A percentile compares a stretch with the other conserved stretches of the same genome.
Evolutionary conservation across 129 eudicot genomes (phyloP).

Genomic region (Ambrosia artemisiifolia): DNA sequence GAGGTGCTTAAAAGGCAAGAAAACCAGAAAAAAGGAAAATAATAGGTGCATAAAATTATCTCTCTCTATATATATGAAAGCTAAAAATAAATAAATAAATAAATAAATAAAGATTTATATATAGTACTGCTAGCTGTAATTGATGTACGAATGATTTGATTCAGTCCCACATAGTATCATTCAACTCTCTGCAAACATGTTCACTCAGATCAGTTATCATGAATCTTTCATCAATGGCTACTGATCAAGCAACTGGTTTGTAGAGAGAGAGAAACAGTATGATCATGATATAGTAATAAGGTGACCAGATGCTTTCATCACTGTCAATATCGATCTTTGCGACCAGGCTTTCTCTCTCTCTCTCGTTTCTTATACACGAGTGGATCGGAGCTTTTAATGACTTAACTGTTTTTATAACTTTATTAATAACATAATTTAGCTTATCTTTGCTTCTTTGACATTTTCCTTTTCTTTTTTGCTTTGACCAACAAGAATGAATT

Average conservation of each 20-base stretch:
- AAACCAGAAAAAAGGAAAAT: slow-evolving; percentile 19
- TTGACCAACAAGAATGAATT: slow-evolving; percentile 26
- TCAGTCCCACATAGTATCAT: slow-evolving; percentile 32
- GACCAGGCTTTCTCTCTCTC: slow-evolving; percentile 15
- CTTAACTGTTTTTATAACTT: slow-evolving; percentile 15
- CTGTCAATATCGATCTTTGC: slow-evolving; percentile 19
- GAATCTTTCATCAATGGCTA: slow-evolving; percentile 32
- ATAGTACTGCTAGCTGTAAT: slow-evolving; percentile 26
- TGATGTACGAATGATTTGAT: slow-evolving; percentile 47
- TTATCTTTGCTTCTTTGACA: slow-evolving; percentile 31
- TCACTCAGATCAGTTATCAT: slow-evolving; percentile 12
- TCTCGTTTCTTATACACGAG: slow-evolving; percentile 28
- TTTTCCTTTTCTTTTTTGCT: slow-evolving; percentile 15
- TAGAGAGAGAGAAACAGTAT: slow-evolving; percentile 18
- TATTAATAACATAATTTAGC: background rate
- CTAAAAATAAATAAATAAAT: background rate
- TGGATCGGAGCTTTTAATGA: slow-evolving; percentile 32
- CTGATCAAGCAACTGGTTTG: slow-evolving; percentile 22
- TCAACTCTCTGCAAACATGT: slow-evolving; percentile 27
- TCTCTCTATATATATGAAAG: slow-evolving; percentile 1
- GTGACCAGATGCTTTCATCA: slow-evolving; percentile 31
- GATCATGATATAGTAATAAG: background rate
- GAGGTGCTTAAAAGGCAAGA: slow-evolving; percentile 57
- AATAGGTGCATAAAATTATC: slow-evolving; percentile 20
- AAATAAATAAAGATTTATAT: background rate